Conservation (phyloP, 805 yeast species). For the Ogataea saltuana region DNA sequence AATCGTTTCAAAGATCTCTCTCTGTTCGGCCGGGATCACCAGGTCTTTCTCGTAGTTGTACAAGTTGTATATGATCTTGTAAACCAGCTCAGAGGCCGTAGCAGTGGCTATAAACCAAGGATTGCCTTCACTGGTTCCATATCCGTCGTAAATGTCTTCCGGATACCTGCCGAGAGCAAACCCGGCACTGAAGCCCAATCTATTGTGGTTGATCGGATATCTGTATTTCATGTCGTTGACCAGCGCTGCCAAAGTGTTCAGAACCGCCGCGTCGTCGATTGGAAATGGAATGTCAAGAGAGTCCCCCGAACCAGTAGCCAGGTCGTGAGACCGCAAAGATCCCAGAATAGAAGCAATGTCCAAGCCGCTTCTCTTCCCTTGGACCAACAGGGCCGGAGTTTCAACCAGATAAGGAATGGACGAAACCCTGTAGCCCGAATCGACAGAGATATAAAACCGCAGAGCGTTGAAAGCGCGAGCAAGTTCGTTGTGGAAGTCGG, state of each 20-base stretch:
- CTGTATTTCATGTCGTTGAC: slow-evolving; percentile 68
- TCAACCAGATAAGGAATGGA: slow-evolving; percentile 63
- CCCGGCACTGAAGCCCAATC: slow-evolving; percentile 43
- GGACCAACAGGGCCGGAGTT: slow-evolving; percentile 50
- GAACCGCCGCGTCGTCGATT: slow-evolving; percentile 54
- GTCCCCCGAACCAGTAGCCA: slow-evolving; percentile 35
- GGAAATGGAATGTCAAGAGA: slow-evolving; percentile 57
- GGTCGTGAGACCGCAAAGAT: slow-evolving; percentile 45
- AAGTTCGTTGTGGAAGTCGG: slow-evolving; percentile 34
- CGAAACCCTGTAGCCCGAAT: slow-evolving; percentile 43
- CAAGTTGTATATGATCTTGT: slow-evolving; percentile 51
- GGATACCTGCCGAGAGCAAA: slow-evolving; percentile 90
- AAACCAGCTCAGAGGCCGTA: slow-evolving; percentile 64
- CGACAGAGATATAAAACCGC: slow-evolving; percentile 40
- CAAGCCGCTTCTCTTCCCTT: slow-evolving; percentile 61
- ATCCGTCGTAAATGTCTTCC: slow-evolving; percentile 85
- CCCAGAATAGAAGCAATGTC: slow-evolving; percentile 74
- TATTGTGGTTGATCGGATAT: slow-evolving; percentile 71
- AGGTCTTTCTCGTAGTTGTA: slow-evolving; percentile 44
- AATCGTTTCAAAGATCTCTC: slow-evolving; percentile 24
- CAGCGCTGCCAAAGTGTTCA: slow-evolving; percentile 64
- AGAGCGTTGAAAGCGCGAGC: slow-evolving; percentile 36
- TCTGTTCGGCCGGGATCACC: slow-evolving; percentile 31
- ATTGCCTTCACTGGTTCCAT: slow-evolving; percentile 72
- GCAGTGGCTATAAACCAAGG: slow-evolving; percentile 91